These are phyloP conservation scores for Trichoderma hamatum DNA, from an alignment of 2,329 filamentous ascomycete species.

Conservation along the genomic window DNA sequence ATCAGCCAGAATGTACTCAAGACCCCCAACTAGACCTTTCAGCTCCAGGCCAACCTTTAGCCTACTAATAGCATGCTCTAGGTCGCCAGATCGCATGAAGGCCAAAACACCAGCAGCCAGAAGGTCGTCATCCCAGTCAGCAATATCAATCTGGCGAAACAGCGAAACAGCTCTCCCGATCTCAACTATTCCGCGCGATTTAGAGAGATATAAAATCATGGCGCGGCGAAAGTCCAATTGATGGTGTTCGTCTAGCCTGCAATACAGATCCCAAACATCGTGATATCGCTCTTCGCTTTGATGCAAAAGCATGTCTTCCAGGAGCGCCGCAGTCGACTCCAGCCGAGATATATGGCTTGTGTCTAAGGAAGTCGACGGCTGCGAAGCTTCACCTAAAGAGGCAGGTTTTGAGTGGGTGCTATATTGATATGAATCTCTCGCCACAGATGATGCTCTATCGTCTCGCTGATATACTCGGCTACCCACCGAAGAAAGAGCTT, in stretches of 20 bases:
- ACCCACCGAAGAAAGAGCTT: slow-evolving; percentile 1
- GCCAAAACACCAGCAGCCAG: slow-evolving; percentile 48
- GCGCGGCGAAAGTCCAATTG: slow-evolving; percentile 36
- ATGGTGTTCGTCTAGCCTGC: slow-evolving; percentile 40
- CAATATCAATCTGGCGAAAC: slow-evolving; percentile 44
- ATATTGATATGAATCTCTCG: background rate
- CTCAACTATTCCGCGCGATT: slow-evolving; percentile 48
- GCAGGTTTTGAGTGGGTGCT: background rate
- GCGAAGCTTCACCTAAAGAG: background rate
- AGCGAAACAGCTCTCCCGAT: slow-evolving; percentile 50
- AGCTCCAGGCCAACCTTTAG: slow-evolving; percentile 45
- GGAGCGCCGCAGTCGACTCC: background rate
- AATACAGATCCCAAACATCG: slow-evolving; percentile 50
- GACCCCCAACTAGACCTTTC: slow-evolving; percentile 41
- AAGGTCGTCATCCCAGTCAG: slow-evolving; percentile 46
- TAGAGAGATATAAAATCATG: slow-evolving; percentile 49
- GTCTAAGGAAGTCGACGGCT: background rate
- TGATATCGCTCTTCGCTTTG: slow-evolving; percentile 40
- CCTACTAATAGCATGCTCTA: slow-evolving; percentile 43
- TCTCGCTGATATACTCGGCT: background rate
- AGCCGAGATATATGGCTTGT: background rate
- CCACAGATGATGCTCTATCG: background rate
- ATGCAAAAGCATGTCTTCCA: slow-evolving; percentile 34
- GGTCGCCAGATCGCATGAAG: slow-evolving; percentile 46
- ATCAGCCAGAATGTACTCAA: slow-evolving; percentile 50